These are phyloP conservation scores for Xenoacremonium recifei DNA, from an alignment of 2,329 filamentous ascomycete species.

Conservation along the genomic window DNA sequence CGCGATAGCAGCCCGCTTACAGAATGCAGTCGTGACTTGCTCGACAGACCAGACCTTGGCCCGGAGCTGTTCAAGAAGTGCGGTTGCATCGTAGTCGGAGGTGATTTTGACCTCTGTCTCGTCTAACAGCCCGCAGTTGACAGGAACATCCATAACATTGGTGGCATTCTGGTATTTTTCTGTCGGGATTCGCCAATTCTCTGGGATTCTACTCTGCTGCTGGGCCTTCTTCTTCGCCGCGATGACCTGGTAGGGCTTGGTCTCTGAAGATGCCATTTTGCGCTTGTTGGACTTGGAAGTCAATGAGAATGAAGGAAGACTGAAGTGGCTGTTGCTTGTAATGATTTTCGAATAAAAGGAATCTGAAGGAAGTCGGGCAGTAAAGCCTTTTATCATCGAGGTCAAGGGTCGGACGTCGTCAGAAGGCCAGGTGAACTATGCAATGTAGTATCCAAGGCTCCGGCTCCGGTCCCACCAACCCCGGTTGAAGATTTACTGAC, in stretches of 20 bases:
- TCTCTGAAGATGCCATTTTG: not conserved
- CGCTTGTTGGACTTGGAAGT: not conserved
- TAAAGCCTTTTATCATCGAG: no score
- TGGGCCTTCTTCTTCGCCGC: slow-evolving; percentile 1
- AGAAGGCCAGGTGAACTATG: no score
- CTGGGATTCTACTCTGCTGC: not conserved
- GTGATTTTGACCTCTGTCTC: slow-evolving; percentile 1
- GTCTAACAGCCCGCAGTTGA: not conserved
- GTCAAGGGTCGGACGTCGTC: no score
- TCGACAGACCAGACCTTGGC: slow-evolving; percentile 1
- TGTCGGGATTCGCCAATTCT: not conserved
- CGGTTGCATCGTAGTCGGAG: slow-evolving; percentile 2
- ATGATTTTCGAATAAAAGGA: not conserved
- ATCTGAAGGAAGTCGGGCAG: not conserved
- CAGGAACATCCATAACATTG: slow-evolving; percentile 1
- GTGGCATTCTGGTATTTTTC: not conserved
- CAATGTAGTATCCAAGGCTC: no score
- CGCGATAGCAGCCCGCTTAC: slow-evolving; percentile 1
- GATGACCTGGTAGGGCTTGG: not conserved
- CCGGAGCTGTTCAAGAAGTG: slow-evolving; percentile 1
- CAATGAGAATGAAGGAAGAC: not conserved
- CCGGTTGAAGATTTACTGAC: no score
- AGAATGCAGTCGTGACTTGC: not conserved
- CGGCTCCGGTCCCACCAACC: no score
- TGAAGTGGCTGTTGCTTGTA: not conserved